Conservation (phyloP, 1,284 basidiomycete species). For the Grifola frondosa region DNA sequence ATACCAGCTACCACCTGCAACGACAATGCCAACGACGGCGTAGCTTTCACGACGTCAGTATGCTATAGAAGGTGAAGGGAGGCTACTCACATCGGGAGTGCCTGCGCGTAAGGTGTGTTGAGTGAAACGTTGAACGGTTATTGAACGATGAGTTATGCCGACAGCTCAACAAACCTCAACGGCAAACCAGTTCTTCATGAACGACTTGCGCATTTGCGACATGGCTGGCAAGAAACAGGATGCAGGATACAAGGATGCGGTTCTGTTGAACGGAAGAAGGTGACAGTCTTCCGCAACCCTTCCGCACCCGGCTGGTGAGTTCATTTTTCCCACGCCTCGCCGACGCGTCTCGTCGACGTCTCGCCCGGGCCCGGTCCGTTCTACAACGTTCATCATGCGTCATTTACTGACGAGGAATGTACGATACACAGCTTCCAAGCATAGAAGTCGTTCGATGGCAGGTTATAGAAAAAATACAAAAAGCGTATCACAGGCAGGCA, state of each 20-base stretch:
- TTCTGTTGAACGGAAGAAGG: not conserved
- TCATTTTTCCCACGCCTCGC: constrained; percentile 20
- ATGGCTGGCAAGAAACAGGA: constrained; percentile 18
- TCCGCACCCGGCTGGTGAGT: constrained; percentile 18
- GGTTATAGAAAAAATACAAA: no score
- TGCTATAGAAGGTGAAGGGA: constrained; percentile 1
- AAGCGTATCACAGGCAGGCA: no score
- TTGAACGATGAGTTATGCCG: not conserved
- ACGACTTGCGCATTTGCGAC: constrained; percentile 32
- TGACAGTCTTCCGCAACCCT: constrained; percentile 5
- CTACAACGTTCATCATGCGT: no score
- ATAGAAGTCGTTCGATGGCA: no score
- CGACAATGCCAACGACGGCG: constrained; percentile 64
- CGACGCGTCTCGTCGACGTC: constrained; percentile 18
- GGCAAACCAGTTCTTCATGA: constrained; percentile 80
- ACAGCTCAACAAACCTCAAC: constrained; percentile 57
- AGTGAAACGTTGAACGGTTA: constrained; percentile 1
- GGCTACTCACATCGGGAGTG: constrained; percentile 70
- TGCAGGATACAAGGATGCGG: constrained; percentile 8
- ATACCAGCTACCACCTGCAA: constrained; percentile 73
- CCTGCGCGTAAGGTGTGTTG: constrained; percentile 39
- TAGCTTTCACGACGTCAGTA: constrained; percentile 45
- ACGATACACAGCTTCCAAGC: no score
- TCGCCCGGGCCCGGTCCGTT: constrained; percentile 12
- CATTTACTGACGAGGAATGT: no score